Conservation (phyloP, 2,329 filamentous ascomycete species). For the Microdochium nivale region DNA sequence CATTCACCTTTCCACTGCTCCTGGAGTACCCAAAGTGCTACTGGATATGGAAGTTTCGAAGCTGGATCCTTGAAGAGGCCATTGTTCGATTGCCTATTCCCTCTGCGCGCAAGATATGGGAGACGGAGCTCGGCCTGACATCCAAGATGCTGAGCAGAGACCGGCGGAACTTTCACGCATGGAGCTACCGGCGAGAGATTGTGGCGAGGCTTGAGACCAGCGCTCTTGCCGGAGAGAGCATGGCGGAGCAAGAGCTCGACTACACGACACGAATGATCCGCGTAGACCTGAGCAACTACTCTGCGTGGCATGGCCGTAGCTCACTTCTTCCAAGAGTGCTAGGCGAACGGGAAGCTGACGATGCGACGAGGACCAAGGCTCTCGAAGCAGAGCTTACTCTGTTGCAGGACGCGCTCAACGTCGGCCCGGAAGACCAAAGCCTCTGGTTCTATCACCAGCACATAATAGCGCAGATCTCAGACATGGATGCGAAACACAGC, state of each 20-base stretch:
- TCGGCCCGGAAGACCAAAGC: slow-evolving; percentile 89
- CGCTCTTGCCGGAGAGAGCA: slow-evolving; percentile 43
- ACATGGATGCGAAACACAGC: slow-evolving; percentile 19
- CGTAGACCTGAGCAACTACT: slow-evolving; percentile 87
- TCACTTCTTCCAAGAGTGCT: slow-evolving; percentile 73
- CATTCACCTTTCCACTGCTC: slow-evolving; percentile 76
- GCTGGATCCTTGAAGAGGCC: slow-evolving; percentile 73
- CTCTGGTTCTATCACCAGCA: slow-evolving; percentile 97
- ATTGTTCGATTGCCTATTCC: slow-evolving; percentile 50
- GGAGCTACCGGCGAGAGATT: slow-evolving; percentile 80
- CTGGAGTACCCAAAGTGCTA: slow-evolving; percentile 92
- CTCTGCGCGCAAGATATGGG: slow-evolving; percentile 63
- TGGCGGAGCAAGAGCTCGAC: slow-evolving; percentile 73
- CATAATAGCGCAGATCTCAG: slow-evolving; percentile 61
- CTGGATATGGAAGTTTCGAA: slow-evolving; percentile 97
- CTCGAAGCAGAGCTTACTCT: slow-evolving; percentile 70
- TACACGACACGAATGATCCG: slow-evolving; percentile 88
- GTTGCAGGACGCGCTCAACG: slow-evolving; percentile 72
- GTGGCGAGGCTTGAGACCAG: slow-evolving; percentile 64
- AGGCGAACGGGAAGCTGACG: slow-evolving; percentile 57
- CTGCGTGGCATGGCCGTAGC: slow-evolving; percentile 88
- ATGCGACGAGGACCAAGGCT: slow-evolving; percentile 55
- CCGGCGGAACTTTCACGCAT: slow-evolving; percentile 90
- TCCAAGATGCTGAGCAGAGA: slow-evolving; percentile 84
- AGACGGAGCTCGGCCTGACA: slow-evolving; percentile 72